Evolutionary conservation across 495 filamentous ascomycete species (phyloP).

Genomic region (Penicillium roqueforti): DNA sequence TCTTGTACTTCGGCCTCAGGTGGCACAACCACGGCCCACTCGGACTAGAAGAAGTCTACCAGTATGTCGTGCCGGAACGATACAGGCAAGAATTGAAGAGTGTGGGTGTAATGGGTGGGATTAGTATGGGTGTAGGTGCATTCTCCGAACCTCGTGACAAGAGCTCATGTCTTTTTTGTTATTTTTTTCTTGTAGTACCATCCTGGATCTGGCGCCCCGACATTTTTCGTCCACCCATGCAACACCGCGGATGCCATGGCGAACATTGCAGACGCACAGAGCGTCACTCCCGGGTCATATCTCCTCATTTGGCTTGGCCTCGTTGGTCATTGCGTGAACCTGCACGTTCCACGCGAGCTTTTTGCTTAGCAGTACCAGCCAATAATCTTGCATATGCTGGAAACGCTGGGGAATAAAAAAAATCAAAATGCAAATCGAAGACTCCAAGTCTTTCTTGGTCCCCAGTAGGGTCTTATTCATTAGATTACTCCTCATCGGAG

Average conservation of each 20-base stretch:
- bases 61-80: slow-evolving; percentile 61
- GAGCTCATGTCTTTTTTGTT: slow-evolving; percentile 38
- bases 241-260: slow-evolving; percentile 74
- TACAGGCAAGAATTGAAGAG: slow-evolving; percentile 53
- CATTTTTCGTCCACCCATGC: slow-evolving; percentile 84
- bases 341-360: slow-evolving; percentile 59
- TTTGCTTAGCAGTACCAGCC: slow-evolving; percentile 27
- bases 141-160: slow-evolving; percentile 10
- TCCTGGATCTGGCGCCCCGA: slow-evolving; percentile 66
- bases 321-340: slow-evolving; percentile 66
- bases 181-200: slow-evolving; percentile 57
- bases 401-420: slow-evolving; percentile 2
- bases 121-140: slow-evolving; percentile 68
- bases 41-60: slow-evolving; percentile 66
- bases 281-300: slow-evolving; percentile 59
- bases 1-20: slow-evolving; percentile 53
- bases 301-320: slow-evolving; percentile 77
- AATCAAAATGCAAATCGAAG: not conserved
- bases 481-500: slow-evolving; percentile 43
- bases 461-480: not conserved
- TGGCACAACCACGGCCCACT: slow-evolving; percentile 57
- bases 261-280: slow-evolving; percentile 41
- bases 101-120: slow-evolving; percentile 65
- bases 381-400: slow-evolving; percentile 11
- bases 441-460: slow-evolving; percentile 1